Percentiles rank a stretch among this genome's conserved stretches.
phyloP scores from a whole-genome alignment of 495 filamentous ascomycete genomes.

The Trichocladium antarcticum region DNA sequence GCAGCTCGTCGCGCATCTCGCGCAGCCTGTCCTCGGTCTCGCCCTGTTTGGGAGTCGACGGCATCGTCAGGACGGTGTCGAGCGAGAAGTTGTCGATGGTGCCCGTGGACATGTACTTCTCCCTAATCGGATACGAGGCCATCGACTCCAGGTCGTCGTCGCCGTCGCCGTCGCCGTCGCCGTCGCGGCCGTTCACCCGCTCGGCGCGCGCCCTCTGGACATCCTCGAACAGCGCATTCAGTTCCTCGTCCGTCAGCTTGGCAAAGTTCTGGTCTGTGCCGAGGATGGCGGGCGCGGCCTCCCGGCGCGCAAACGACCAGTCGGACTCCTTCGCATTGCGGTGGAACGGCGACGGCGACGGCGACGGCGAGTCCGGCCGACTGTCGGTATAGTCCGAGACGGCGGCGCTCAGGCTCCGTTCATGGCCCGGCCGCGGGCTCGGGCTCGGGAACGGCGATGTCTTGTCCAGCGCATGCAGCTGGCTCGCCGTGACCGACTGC shows the following conservation, averaged over 20 bases:
- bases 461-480: conserved; percentile 46
- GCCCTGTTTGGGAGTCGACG: conserved; percentile 72
- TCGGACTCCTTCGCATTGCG: conserved; percentile 72
- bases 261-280: conserved; percentile 88
- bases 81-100: conserved; percentile 95
- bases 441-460: conserved; percentile 46
- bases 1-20: conserved; percentile 76
- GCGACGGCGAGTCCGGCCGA: conserved; percentile 69
- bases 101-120: conserved; percentile 93
- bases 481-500: conserved; percentile 76
- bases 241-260: conserved; percentile 80
- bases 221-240: conserved; percentile 91
- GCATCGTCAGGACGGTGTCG: conserved; percentile 87
- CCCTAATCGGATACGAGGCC: conserved; percentile 74
- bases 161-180: conserved; percentile 63
- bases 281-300: conserved; percentile 81
- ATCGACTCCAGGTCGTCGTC: conserved; percentile 87
- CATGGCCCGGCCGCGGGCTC: conserved; percentile 61
- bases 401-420: conserved; percentile 62
- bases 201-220: conserved; percentile 79
- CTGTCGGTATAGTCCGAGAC: conserved; percentile 56
- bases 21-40: conserved; percentile 64
- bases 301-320: conserved; percentile 88
- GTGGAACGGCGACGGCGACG: conserved; percentile 57
- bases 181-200: conserved; percentile 61